Conservation (phyloP, 768 basidiomycete genomes). For the Pisolithus microcarpus region DNA sequence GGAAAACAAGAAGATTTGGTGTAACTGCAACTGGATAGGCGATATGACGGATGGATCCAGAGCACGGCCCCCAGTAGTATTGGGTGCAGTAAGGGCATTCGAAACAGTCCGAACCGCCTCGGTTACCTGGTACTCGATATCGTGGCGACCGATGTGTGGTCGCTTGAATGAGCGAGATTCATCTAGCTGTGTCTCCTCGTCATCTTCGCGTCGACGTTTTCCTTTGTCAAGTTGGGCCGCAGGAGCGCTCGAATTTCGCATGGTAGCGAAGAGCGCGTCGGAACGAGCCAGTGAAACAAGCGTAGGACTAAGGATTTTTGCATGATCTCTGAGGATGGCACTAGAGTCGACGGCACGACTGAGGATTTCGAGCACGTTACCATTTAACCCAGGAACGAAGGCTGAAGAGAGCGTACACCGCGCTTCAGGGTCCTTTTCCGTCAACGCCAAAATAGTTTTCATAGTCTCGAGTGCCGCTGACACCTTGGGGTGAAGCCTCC, state of each 20-base stretch:
- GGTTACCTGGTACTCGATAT: conserved; percentile 49
- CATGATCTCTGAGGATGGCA: conserved; percentile 44
- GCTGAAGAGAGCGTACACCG: conserved; percentile 46
- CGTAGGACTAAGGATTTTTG: conserved; percentile 50
- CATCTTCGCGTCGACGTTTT: conserved; percentile 68
- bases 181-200: conserved; percentile 23
- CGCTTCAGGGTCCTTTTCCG: conserved; percentile 51
- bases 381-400: conserved; percentile 38
- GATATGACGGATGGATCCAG: conserved; percentile 54
- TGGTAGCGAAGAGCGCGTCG: conserved; percentile 54
- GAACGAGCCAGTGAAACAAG: conserved; percentile 63
- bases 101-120: conserved; percentile 56
- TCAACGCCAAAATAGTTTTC: conserved; percentile 50
- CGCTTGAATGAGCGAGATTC: conserved; percentile 36
- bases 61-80: conserved; percentile 28
- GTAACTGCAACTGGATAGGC: conserved; percentile 65
- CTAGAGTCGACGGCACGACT: conserved; percentile 41
- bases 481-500: conserved; percentile 35
- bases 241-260: conserved; percentile 58
- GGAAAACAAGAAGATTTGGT: conserved; percentile 73
- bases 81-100: conserved; percentile 37
- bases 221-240: conserved; percentile 59
- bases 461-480: conserved; percentile 61
- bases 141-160: conserved; percentile 36
- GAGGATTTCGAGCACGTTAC: conserved; percentile 51